A percentile compares a stretch with the other conserved stretches of the same genome.
These are phyloP conservation scores for Rhinocladiella mackenziei DNA, from an alignment of 2,329 filamentous ascomycete species.

Conservation along the genomic window DNA sequence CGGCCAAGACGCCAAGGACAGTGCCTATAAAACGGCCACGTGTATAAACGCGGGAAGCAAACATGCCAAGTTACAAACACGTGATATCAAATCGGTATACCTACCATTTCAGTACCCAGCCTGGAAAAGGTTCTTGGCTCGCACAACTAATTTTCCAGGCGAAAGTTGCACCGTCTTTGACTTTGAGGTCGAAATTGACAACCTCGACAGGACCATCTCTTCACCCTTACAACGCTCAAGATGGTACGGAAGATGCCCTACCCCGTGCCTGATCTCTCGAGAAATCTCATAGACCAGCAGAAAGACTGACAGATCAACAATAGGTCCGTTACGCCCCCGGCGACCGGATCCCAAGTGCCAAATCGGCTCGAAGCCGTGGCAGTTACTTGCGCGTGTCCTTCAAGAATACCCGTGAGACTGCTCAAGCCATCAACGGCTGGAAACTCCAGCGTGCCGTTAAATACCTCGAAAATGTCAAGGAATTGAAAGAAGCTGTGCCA, in stretches of 20 bases:
- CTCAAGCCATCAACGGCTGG: slow-evolving; percentile 99
- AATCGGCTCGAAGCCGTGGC: slow-evolving; percentile 96
- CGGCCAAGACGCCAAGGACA: too few relatives aligned
- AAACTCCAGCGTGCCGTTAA: slow-evolving; percentile 90
- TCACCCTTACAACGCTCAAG: slow-evolving; percentile 18
- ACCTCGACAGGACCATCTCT: slow-evolving; percentile 23
- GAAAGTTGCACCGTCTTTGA: slow-evolving; percentile 1
- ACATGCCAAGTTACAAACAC: too few relatives aligned
- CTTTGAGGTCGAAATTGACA: slow-evolving; percentile 19
- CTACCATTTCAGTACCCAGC: too few relatives aligned
- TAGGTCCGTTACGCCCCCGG: slow-evolving; percentile 95
- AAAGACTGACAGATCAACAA: slow-evolving; percentile 12
- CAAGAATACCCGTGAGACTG: slow-evolving; percentile 99
- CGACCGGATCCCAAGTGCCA: slow-evolving; percentile 71
- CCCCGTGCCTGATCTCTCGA: background rate
- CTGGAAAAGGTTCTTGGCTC: too few relatives aligned
- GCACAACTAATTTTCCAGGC: slow-evolving; percentile 18
- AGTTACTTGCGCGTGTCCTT: slow-evolving; percentile 98
- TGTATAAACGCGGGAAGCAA: too few relatives aligned
- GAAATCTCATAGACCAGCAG: background rate
- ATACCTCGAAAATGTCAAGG: slow-evolving; percentile 97
- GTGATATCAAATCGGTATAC: too few relatives aligned
- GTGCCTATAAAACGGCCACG: too few relatives aligned
- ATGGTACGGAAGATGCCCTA: slow-evolving; percentile 20
- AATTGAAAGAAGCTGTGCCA: slow-evolving; percentile 95